Conservation (phyloP, 2,329 filamentous ascomycete genomes). For the Ascochyta rabiei region DNA sequence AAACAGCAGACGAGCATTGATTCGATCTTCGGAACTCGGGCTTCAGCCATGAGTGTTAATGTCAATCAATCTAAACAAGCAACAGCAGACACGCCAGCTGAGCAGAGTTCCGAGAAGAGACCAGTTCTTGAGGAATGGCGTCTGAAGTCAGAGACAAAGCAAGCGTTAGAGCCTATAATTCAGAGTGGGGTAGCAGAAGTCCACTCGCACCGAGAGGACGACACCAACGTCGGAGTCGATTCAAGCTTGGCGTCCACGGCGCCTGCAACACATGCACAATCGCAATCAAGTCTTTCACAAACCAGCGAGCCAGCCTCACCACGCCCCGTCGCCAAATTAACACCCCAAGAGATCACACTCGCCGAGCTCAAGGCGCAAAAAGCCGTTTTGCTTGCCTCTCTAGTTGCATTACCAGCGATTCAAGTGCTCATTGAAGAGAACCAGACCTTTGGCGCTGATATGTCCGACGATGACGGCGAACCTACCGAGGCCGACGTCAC, state of each 20-base stretch:
- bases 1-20: background rate
- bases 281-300: background rate
- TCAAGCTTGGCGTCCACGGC: background rate
- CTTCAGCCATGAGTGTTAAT: background rate
- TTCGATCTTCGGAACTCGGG: background rate
- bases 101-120: background rate
- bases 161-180: background rate
- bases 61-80: background rate
- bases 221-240: background rate
- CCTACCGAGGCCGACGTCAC: conserved; percentile 42
- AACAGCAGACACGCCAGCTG: background rate
- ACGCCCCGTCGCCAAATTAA: conserved; percentile 6
- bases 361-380: conserved; percentile 54
- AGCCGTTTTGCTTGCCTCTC: conserved; percentile 40
- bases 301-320: background rate
- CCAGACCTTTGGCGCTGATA: conserved; percentile 25
- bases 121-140: background rate
- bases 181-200: background rate
- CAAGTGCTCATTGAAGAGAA: conserved; percentile 44
- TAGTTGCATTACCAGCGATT: conserved; percentile 38
- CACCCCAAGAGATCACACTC: conserved; percentile 56
- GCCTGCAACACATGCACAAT: background rate
- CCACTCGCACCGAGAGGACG: too few relatives aligned
- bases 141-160: background rate
- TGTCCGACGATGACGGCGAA: conserved; percentile 24